phyloP scores from a whole-genome alignment of 139 green algal genomes.

The Picocystis salinarum region DNA sequence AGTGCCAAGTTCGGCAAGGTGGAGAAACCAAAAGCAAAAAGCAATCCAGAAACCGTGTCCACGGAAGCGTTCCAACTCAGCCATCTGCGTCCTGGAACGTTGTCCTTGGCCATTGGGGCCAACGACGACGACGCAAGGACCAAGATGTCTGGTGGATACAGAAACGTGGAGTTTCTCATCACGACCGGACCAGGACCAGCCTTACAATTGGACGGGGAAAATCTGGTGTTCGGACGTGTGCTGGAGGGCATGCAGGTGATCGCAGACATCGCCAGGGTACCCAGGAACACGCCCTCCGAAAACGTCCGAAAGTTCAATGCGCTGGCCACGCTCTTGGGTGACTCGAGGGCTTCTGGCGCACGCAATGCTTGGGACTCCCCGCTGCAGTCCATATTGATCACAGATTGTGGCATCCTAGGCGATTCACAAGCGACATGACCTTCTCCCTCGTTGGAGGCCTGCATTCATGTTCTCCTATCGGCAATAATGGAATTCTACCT shows the following conservation, averaged over 20 bases:
- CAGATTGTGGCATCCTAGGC: background rate
- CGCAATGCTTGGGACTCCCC: background rate
- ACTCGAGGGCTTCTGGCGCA: background rate
- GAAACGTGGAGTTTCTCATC: slow-evolving; percentile 11
- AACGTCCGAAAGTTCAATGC: background rate
- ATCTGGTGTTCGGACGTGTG: slow-evolving; percentile 9
- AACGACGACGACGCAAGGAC: background rate
- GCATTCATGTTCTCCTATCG: too few species aligned
- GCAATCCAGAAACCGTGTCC: too few species aligned
- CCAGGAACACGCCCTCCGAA: background rate
- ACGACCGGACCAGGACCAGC: slow-evolving; percentile 9
- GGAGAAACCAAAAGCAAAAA: too few species aligned
- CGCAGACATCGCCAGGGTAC: background rate
- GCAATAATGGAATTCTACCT: too few species aligned
- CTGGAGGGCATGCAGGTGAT: background rate
- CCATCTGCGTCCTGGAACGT: slow-evolving; percentile 6
- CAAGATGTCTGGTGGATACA: background rate
- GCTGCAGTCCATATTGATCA: background rate
- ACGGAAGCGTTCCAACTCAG: slow-evolving; percentile 4
- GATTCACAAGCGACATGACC: too few species aligned
- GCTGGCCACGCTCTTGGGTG: background rate
- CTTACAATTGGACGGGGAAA: slow-evolving; percentile 5
- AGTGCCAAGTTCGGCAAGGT: slow-evolving; percentile 1
- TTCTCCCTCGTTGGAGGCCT: too few species aligned
- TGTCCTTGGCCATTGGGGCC: slow-evolving; percentile 1